phyloP scores from a whole-genome alignment of 257 asterid genomes.

The Gentiana dahurica region DNA sequence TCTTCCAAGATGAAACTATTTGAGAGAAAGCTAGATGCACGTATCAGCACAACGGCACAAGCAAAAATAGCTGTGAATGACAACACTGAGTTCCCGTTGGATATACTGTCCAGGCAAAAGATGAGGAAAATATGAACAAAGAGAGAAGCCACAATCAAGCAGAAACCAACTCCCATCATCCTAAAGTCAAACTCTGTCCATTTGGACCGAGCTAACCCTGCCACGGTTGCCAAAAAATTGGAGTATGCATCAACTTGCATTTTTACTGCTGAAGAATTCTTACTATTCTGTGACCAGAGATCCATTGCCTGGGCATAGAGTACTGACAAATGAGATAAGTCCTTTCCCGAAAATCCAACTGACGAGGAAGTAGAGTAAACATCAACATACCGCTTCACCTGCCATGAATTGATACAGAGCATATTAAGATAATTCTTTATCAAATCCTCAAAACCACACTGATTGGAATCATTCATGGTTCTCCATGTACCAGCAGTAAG shows the following conservation, averaged over 20 bases:
- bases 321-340: constrained; percentile 50
- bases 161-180: constrained; percentile 76
- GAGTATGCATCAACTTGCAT: constrained; percentile 64
- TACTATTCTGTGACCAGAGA: constrained; percentile 50
- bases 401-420: constrained; percentile 97
- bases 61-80: constrained; percentile 42
- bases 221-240: constrained; percentile 59
- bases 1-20: constrained; percentile 95
- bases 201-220: constrained; percentile 85
- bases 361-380: constrained; percentile 85
- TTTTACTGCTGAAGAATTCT: constrained; percentile 32
- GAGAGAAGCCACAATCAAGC: constrained; percentile 60
- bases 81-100: constrained; percentile 29
- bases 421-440: constrained; percentile 61
- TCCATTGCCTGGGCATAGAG: constrained; percentile 70
- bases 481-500: constrained; percentile 62
- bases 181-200: constrained; percentile 92
- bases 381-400: constrained; percentile 95
- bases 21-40: constrained; percentile 87
- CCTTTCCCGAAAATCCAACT: constrained; percentile 86
- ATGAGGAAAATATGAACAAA: constrained; percentile 41
- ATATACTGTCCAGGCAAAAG: constrained; percentile 48
- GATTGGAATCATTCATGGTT: constrained; percentile 21
- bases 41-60: constrained; percentile 45
- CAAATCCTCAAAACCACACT: constrained; percentile 42